These are phyloP conservation scores for Dryas drummondii DNA, from an alignment of 306 rosid species.

Conservation along the genomic window DNA sequence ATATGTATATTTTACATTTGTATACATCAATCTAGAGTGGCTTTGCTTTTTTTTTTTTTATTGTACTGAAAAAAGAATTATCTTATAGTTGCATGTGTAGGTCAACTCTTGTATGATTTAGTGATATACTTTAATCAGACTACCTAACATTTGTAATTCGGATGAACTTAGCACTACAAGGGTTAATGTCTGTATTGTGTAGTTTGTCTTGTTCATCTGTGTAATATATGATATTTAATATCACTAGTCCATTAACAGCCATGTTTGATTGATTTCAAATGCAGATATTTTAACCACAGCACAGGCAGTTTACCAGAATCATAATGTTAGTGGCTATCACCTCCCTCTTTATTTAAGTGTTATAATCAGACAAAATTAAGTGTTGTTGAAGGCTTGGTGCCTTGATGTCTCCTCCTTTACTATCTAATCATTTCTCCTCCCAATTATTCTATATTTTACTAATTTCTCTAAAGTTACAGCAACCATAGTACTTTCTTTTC, in stretches of 20 bases:
- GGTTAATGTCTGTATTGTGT: neutral
- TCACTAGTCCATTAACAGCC: conserved; percentile 11
- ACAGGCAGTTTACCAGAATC: conserved; percentile 69
- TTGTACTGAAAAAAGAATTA: no score
- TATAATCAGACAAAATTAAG: no score
- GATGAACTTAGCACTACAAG: neutral
- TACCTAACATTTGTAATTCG: neutral
- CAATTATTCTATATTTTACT: no score
- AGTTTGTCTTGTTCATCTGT: neutral
- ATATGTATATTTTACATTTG: neutral
- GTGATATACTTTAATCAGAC: neutral
- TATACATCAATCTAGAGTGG: no score
- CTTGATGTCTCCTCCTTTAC: no score
- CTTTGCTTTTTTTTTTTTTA: no score
- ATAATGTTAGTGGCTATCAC: conserved; percentile 54
- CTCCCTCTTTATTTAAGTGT: neutral
- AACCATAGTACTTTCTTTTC: no score
- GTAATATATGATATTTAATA: neutral
- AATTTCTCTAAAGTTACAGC: no score
- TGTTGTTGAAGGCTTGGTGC: no score
- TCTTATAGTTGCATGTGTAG: neutral
- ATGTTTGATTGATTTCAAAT: conserved; percentile 35
- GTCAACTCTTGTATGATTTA: neutral
- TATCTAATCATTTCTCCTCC: no score
- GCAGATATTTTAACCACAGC: conserved; percentile 86